Evolutionary conservation across 1,284 basidiomycete genomes (phyloP).

Genomic region (Puccinia novopanici): DNA sequence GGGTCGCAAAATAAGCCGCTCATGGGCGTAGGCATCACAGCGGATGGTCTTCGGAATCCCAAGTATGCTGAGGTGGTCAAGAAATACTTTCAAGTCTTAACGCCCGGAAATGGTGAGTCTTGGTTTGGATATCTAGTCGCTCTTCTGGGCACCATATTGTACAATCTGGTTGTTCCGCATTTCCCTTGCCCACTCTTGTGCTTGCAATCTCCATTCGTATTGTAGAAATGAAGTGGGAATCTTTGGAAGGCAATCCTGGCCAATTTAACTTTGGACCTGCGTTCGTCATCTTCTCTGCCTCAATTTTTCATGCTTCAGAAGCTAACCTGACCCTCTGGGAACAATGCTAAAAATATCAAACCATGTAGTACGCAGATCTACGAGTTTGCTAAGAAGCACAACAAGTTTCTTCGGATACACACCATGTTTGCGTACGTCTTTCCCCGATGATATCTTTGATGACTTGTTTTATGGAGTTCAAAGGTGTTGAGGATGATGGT

Average conservation of each 20-base stretch:
- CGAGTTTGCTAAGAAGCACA: neutral
- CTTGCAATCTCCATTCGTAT: neutral
- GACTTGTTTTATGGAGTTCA: neutral
- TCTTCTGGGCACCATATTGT: neutral
- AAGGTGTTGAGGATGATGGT: neutral
- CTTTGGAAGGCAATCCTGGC: neutral
- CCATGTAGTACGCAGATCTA: no score
- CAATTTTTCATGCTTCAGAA: neutral
- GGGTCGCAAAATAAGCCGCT: neutral
- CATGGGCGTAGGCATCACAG: constrained; percentile 5
- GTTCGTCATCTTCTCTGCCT: neutral
- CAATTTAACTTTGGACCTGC: neutral
- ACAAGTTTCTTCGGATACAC: neutral
- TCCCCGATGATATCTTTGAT: neutral
- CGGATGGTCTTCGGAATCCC: neutral
- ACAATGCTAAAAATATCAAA: no score
- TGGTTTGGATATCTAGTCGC: neutral
- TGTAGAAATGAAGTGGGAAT: constrained; percentile 15
- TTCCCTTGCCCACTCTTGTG: neutral
- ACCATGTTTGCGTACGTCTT: constrained; percentile 13
- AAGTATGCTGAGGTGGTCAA: neutral
- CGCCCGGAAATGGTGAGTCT: constrained; percentile 19
- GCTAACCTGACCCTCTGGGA: neutral
- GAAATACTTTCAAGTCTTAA: neutral
- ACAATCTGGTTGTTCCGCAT: no score